A percentile compares a stretch with the other conserved stretches of the same genome.
Conservation (phyloP, 805 yeast genomes). For the Monosporozyma siamensis region DNA sequence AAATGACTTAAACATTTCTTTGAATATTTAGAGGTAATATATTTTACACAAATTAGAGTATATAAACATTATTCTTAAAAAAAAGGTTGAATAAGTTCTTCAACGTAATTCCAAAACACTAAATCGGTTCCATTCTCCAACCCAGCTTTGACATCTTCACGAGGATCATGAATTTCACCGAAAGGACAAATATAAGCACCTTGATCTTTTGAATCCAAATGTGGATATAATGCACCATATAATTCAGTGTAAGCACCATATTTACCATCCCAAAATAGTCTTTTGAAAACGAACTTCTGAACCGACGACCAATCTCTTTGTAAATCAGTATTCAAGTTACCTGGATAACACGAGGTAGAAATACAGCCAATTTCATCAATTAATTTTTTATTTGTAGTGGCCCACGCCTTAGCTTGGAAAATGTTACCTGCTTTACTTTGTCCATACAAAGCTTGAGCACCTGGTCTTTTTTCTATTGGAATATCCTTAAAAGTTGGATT, state of each 20-base stretch:
- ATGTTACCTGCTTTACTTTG: constrained; percentile 34
- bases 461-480: constrained; percentile 15
- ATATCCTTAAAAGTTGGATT: constrained; percentile 21
- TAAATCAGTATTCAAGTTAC: constrained; percentile 28
- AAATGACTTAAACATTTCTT: too few relatives aligned
- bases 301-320: constrained; percentile 20
- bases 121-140: constrained; percentile 22
- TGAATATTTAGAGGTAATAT: too few relatives aligned
- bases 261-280: constrained; percentile 9
- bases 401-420: constrained; percentile 31
- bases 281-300: constrained; percentile 7
- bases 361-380: constrained; percentile 25
- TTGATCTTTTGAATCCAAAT: constrained; percentile 20
- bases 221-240: constrained; percentile 32
- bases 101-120: constrained; percentile 23
- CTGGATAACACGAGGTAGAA: constrained; percentile 32
- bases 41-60: too few relatives aligned
- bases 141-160: constrained; percentile 23
- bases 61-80: too few relatives aligned
- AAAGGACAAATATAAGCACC: constrained; percentile 33
- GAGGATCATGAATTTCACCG: constrained; percentile 27
- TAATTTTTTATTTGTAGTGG: constrained; percentile 17
- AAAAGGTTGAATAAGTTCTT: constrained; percentile 8
- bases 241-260: constrained; percentile 34
- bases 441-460: constrained; percentile 23